Conservation (phyloP, 805 yeast genomes). For the Pichia deserticola region DNA sequence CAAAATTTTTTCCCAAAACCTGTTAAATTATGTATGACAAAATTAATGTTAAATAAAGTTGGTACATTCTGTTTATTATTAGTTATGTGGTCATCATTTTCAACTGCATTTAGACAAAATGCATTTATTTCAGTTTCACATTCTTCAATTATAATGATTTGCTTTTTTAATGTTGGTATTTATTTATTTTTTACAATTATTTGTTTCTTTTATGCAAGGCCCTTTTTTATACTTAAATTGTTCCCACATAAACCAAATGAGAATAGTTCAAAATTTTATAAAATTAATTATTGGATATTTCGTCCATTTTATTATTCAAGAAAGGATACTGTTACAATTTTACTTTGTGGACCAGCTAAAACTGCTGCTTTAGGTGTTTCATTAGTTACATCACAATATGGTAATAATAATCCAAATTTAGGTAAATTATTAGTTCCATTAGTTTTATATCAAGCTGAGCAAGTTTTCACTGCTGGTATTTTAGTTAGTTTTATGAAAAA, state of each 20-base stretch:
- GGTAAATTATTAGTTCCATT: slow-evolving; percentile 75
- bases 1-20: slow-evolving; percentile 65
- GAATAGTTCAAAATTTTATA: slow-evolving; percentile 38
- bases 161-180: slow-evolving; percentile 76
- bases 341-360: slow-evolving; percentile 90
- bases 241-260: slow-evolving; percentile 43
- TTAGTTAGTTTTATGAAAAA: slow-evolving; percentile 57
- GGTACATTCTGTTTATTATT: slow-evolving; percentile 74
- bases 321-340: slow-evolving; percentile 66
- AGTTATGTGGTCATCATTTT: slow-evolving; percentile 54
- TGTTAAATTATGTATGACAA: slow-evolving; percentile 50
- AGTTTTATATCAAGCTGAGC: slow-evolving; percentile 82
- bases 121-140: slow-evolving; percentile 53
- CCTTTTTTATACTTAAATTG: slow-evolving; percentile 36
- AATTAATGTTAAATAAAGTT: slow-evolving; percentile 58
- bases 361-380: slow-evolving; percentile 92
- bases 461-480: slow-evolving; percentile 74
- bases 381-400: slow-evolving; percentile 57
- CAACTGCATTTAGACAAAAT: slow-evolving; percentile 78
- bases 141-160: slow-evolving; percentile 63
- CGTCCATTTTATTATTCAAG: slow-evolving; percentile 66
- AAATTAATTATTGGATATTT: slow-evolving; percentile 34
- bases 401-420: slow-evolving; percentile 47
- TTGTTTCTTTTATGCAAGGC: slow-evolving; percentile 55
- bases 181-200: slow-evolving; percentile 69